These are phyloP conservation scores for Lyophyllum shimeji DNA, from an alignment of 768 basidiomycete genomes.

Conservation along the genomic window DNA sequence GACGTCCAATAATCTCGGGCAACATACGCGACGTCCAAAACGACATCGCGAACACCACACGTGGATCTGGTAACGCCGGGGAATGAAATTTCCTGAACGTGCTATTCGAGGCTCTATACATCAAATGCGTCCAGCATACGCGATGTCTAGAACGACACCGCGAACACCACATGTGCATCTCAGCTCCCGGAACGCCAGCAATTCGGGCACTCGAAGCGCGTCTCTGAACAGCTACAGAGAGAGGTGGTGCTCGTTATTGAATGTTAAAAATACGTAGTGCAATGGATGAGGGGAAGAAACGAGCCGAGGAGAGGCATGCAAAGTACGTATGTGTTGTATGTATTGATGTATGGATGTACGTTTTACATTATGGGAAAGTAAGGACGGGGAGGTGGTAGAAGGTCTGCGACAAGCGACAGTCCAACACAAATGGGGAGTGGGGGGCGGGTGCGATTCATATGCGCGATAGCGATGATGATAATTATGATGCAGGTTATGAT, in stretches of 20 bases:
- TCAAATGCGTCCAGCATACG: no score
- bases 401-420: neutral
- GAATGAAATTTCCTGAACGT: no score
- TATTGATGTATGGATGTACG: constrained; percentile 1
- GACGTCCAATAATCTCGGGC: neutral
- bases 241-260: constrained; percentile 4
- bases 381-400: neutral
- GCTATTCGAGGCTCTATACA: no score
- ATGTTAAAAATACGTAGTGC: constrained; percentile 14
- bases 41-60: neutral
- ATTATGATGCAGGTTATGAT: constrained; percentile 8
- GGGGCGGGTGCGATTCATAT: neutral
- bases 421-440: neutral
- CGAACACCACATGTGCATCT: no score
- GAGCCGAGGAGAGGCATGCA: constrained; percentile 3
- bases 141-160: no score
- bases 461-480: constrained; percentile 7
- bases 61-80: neutral
- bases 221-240: neutral
- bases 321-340: constrained; percentile 7
- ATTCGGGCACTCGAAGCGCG: no score
- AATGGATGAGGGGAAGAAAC: neutral
- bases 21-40: neutral
- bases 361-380: constrained; percentile 12
- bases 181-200: no score